phyloP scores from a whole-genome alignment of 768 basidiomycete genomes.

The Phlegmacium glaucopus region DNA sequence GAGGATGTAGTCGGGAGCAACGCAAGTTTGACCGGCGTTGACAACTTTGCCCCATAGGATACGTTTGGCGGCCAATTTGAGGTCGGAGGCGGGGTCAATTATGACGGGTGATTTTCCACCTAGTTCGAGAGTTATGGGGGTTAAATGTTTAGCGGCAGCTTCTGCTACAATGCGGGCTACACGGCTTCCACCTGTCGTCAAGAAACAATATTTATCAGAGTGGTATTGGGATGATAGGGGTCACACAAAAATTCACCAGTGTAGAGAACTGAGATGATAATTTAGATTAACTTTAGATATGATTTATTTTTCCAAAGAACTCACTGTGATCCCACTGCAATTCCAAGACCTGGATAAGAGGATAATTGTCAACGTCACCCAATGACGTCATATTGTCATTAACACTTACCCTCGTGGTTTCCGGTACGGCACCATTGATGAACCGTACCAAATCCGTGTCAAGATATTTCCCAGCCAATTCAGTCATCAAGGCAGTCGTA shows the following conservation, averaged over 20 bases:
- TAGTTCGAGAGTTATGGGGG: slow-evolving; percentile 55
- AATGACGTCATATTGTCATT: not conserved
- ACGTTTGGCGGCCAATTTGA: slow-evolving; percentile 63
- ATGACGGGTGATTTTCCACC: slow-evolving; percentile 71
- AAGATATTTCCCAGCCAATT: slow-evolving; percentile 73
- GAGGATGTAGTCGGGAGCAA: slow-evolving; percentile 57
- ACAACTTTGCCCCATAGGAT: slow-evolving; percentile 79
- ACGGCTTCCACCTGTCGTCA: slow-evolving; percentile 44
- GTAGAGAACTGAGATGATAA: slow-evolving; percentile 46
- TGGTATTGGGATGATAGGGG: not conserved
- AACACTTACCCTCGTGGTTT: slow-evolving; percentile 49
- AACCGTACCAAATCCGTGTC: slow-evolving; percentile 64
- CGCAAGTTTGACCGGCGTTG: slow-evolving; percentile 78
- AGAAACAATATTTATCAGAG: slow-evolving; percentile 14
- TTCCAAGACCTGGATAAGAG: slow-evolving; percentile 53
- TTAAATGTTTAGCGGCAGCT: slow-evolving; percentile 76
- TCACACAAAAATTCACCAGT: slow-evolving; percentile 44
- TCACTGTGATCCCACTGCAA: slow-evolving; percentile 60
- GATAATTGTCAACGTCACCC: not conserved
- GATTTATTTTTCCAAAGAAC: slow-evolving; percentile 9
- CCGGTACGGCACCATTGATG: slow-evolving; percentile 64
- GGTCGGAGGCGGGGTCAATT: slow-evolving; percentile 65
- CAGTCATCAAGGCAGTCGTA: slow-evolving; percentile 52
- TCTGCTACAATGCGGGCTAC: slow-evolving; percentile 65
- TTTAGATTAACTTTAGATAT: slow-evolving; percentile 1